Percentiles rank a stretch among this genome's conserved stretches.
These are phyloP conservation scores for Malassezia furfur DNA, from an alignment of 1,284 basidiomycete species.

Conservation along the genomic window DNA sequence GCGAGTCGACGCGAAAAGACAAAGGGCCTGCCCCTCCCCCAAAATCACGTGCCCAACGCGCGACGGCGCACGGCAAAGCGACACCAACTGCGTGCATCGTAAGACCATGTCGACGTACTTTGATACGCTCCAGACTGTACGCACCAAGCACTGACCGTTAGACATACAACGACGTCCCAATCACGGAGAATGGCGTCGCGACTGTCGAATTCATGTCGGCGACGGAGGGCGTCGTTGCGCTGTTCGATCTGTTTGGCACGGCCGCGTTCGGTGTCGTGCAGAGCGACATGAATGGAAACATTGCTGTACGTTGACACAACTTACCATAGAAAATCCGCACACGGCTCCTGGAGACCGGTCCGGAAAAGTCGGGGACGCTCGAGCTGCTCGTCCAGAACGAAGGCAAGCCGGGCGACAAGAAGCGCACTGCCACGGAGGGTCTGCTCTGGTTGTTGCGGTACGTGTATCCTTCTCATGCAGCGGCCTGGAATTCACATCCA, in stretches of 20 bases:
- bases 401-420: slow-evolving; percentile 64
- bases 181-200: slow-evolving; percentile 76
- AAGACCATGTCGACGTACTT: slow-evolving; percentile 70
- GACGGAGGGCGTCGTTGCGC: slow-evolving; percentile 72
- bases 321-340: slow-evolving; percentile 56
- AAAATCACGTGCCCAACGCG: background rate
- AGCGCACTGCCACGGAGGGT: slow-evolving; percentile 75
- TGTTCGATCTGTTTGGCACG: slow-evolving; percentile 90
- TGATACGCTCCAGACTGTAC: slow-evolving; percentile 67
- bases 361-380: slow-evolving; percentile 61
- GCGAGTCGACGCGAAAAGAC: no score
- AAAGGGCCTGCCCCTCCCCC: no score
- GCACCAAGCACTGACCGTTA: slow-evolving; percentile 19
- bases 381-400: slow-evolving; percentile 78
- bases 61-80: background rate
- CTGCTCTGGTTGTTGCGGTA: slow-evolving; percentile 77
- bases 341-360: slow-evolving; percentile 62
- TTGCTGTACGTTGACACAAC: slow-evolving; percentile 50
- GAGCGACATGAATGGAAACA: slow-evolving; percentile 83
- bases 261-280: slow-evolving; percentile 77
- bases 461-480: slow-evolving; percentile 48
- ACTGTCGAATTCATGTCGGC: slow-evolving; percentile 82
- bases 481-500: slow-evolving; percentile 81
- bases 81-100: background rate
- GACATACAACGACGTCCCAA: slow-evolving; percentile 61